phyloP scores from a whole-genome alignment of 108 stramenopile species.

The Nitzschia sp. region DNA sequence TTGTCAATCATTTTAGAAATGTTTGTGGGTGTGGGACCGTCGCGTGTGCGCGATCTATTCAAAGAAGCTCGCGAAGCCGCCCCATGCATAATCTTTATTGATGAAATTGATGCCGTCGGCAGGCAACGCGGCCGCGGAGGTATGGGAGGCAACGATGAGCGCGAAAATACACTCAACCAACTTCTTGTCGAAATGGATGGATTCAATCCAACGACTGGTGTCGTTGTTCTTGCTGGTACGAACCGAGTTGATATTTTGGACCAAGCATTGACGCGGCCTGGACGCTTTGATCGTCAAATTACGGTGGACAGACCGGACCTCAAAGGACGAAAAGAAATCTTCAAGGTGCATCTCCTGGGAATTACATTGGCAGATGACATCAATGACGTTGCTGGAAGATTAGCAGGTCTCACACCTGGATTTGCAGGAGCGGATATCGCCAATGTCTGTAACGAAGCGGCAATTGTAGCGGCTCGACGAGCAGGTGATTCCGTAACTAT shows the following conservation, averaged over 20 bases:
- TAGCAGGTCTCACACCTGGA: constrained; percentile 86
- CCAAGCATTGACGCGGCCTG: constrained; percentile 88
- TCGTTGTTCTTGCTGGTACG: constrained; percentile 93
- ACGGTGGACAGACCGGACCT: constrained; percentile 87
- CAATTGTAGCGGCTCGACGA: constrained; percentile 82
- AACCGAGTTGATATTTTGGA: constrained; percentile 93
- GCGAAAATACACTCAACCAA: constrained; percentile 93
- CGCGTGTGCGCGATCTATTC: constrained; percentile 95
- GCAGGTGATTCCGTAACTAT: constrained; percentile 58
- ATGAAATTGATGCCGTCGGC: constrained; percentile 98
- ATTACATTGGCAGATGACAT: constrained; percentile 79
- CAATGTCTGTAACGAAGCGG: constrained; percentile 92
- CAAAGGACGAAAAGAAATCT: constrained; percentile 79
- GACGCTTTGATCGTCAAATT: constrained; percentile 94
- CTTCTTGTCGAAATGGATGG: constrained; percentile 94
- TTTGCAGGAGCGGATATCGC: constrained; percentile 91
- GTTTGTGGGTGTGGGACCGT: constrained; percentile 95
- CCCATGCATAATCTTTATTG: constrained; percentile 98
- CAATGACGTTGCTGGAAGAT: constrained; percentile 54
- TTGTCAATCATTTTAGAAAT: constrained; percentile 75
- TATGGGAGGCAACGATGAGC: constrained; percentile 88
- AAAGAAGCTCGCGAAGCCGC: constrained; percentile 85
- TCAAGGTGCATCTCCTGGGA: constrained; percentile 77
- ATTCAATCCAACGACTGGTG: constrained; percentile 77
- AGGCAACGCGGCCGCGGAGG: constrained; percentile 77